Evolutionary conservation across 129 eudicot genomes (phyloP), one percentile per base, ranked within the genome.

Genomic region (Flaveria linearis): DNA sequence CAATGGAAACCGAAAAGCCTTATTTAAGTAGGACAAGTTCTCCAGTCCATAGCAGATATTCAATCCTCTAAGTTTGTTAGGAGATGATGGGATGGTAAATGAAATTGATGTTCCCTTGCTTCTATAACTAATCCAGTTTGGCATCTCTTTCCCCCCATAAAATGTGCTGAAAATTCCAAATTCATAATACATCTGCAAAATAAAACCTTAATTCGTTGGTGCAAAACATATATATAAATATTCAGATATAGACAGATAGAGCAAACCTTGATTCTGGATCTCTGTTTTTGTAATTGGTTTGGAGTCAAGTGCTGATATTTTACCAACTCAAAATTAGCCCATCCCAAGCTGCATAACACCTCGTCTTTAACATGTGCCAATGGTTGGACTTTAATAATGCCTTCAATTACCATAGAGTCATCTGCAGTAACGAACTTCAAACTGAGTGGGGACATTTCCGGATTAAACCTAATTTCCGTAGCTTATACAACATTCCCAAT

Each of bases 141-240:
- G 79, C 0, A 75, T 61, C 30, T 28, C 71, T 15, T 45, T 30
- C 11, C 47, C 47, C 2, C 5, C 52, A 74, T 75, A 75, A n/a
- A 5, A 8, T 15, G 64, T 75, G 72, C 79, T 75, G 26, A 75
- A 75, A 63, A 75, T 75, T 58, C 79, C 72, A 75, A 25, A 25
- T 25, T 25, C 26, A 25, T 25, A 25, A 1, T 25, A 25, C 26
- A 25, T 25, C 26, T 25, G 26, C 26, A 25, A 25, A 25, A 1
- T 25, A 25, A 25, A 25, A 25, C 26, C 26, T 25, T 25, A 25
- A 46, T 8, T 41, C 3, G 6, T 41, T 41, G 3, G 9, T 41
- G 63, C 14, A 18, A 43, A 62, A 49, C 6, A 51, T 28, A 5
- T 43, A 5, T 11, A 51, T 1, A 25, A 1, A 25, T 25, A 25